Conservation (phyloP, 129 eudicot species). For the Smallanthus sonchifolius region DNA sequence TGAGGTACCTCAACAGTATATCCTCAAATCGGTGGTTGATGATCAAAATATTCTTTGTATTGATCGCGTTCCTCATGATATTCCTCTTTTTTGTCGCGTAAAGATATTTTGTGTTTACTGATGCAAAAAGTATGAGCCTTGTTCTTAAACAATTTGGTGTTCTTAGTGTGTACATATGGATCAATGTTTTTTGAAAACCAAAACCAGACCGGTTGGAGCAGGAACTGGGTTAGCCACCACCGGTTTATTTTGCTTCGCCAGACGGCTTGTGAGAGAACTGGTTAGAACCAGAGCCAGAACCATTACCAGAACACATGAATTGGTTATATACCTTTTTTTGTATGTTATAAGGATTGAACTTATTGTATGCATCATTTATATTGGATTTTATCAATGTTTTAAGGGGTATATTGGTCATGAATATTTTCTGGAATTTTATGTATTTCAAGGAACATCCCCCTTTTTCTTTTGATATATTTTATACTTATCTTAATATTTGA, state of each 20-base stretch:
- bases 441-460: neutral
- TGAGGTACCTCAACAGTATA: conserved; percentile 75
- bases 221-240: neutral
- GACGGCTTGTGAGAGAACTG: neutral
- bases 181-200: conserved; percentile 4
- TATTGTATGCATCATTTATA: neutral
- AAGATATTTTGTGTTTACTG: conserved; percentile 3
- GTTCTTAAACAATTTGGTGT: conserved; percentile 17
- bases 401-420: neutral
- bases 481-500: neutral
- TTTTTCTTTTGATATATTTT: neutral
- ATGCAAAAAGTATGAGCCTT: conserved; percentile 6
- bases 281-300: neutral
- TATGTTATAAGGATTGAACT: neutral
- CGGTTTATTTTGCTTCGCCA: neutral
- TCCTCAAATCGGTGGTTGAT: conserved; percentile 75
- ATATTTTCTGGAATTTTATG: neutral
- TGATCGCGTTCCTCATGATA: conserved; percentile 60
- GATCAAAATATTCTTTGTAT: conserved; percentile 76
- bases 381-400: neutral
- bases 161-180: conserved; percentile 16
- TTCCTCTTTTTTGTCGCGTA: conserved; percentile 74
- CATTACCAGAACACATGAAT: neutral
- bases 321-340: neutral
- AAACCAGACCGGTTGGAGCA: neutral